Evolutionary conservation across 2,329 filamentous ascomycete species (phyloP).

Genomic region (Macrophomina tecta): DNA sequence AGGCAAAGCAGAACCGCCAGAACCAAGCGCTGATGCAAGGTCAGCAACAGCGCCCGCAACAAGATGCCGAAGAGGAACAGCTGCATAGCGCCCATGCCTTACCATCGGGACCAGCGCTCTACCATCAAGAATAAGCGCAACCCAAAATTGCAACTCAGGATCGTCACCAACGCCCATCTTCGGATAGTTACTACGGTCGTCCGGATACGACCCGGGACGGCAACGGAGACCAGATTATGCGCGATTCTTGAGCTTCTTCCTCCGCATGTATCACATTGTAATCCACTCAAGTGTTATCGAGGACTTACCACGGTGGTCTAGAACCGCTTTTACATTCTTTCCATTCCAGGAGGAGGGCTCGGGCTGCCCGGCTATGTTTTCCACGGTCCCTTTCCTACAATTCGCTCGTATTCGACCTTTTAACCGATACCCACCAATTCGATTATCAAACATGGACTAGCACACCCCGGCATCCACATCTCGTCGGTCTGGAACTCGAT

Average conservation of each 20-base stretch:
- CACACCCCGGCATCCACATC: background rate
- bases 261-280: too few relatives aligned
- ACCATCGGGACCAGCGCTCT: background rate
- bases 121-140: background rate
- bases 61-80: background rate
- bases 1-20: background rate
- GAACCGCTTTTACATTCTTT: background rate
- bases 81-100: background rate
- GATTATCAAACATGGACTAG: background rate
- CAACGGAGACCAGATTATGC: background rate
- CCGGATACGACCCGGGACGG: background rate
- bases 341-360: background rate
- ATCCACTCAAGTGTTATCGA: background rate
- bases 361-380: background rate
- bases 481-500: background rate
- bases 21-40: background rate
- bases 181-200: background rate
- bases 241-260: background rate
- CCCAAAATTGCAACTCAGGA: background rate
- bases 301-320: background rate
- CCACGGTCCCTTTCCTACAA: background rate
- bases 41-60: constrained; percentile 2
- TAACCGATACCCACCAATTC: background rate
- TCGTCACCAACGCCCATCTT: background rate
- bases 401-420: background rate